Percentiles rank a stretch among this genome's conserved stretches.
These are phyloP conservation scores for Trifolium fragiferum DNA, from an alignment of 306 rosid genomes.

Conservation along the genomic window DNA sequence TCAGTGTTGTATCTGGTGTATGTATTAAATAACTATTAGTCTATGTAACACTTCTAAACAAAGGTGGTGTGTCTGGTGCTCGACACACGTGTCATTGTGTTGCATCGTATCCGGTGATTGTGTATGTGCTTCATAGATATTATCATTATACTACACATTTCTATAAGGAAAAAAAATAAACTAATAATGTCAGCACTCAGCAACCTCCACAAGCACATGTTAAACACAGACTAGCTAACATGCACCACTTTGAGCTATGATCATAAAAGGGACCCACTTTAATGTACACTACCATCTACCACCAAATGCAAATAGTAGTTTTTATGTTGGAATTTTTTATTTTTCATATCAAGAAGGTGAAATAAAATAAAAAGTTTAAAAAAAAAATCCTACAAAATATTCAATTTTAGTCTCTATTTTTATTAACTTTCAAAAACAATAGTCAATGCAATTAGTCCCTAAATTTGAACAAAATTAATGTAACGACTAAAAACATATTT, in stretches of 20 bases:
- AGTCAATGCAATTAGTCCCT: neutral
- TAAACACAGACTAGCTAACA: conserved; percentile 18
- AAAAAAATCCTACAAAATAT: neutral
- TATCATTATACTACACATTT: neutral
- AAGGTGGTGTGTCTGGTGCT: neutral
- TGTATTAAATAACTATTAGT: neutral
- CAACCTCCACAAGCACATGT: conserved; percentile 12
- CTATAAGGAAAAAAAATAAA: neutral
- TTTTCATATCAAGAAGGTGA: neutral
- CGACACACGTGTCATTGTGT: neutral
- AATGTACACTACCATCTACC: conserved; percentile 20
- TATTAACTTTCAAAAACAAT: neutral
- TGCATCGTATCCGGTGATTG: neutral
- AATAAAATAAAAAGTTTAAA: neutral
- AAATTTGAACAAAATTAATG: neutral
- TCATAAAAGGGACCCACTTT: conserved; percentile 30
- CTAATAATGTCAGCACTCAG: neutral
- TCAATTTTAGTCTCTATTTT: neutral
- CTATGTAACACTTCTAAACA: neutral
- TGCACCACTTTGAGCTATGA: conserved; percentile 20
- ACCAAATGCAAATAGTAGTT: neutral
- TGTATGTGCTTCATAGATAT: neutral
- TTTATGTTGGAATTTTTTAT: neutral
- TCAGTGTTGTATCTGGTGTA: neutral
- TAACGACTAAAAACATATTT: neutral